Base-by-base conservation (phyloP, 2,329 filamentous ascomycete genomes). In the Gnomoniopsis sp. region DNA sequence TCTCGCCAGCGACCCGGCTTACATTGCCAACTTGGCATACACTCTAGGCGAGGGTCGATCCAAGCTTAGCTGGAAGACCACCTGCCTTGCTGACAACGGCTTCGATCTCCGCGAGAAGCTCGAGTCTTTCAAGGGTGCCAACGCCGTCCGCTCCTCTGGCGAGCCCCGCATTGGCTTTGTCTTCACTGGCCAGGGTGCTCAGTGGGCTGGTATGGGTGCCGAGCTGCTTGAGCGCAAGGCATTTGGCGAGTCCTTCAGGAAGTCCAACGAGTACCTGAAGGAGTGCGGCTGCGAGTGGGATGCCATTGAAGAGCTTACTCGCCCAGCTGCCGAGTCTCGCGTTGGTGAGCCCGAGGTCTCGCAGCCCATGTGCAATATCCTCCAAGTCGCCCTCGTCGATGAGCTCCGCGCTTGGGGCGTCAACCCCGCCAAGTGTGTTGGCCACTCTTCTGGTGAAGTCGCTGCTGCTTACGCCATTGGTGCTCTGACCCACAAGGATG, bases 11-110 rank as follows among this genome's bases (percentile, higher is more conserved):
- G 52, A 36, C 34, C 58, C 58, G 1, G 53, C 53, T 8, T 60
- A 57, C 49, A 74, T 80, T 62, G 70, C 71, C 19, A 76, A 81
- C 62, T 64, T 81, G 19, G 77, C 78, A 7, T 80, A 81, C 62
- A 81, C 79, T 0, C 67, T 81, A 2, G 74, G 75, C 15, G 51
- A 54, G 34, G 55, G 55, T 21, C 51, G 59, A 26, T 59, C 59
- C 14, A 34, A 53, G 22, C 56, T 61, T n/a, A 43, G 48, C 21
- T 61, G 55, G 55, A 72, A 77, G 34, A 71, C 74, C 2, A 77
- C 77, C 6, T 69, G 80, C 17, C 69, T 75, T 0, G 77, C 77
- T 1, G 68, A 72, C 4, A 74, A 76, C 49, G 77, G 73, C 1
- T 74, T 77, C 48, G 77, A 79, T 59, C 68, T 81, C 7, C 74